A percentile compares a stretch with the other conserved stretches of the same genome.
Conservation (phyloP, 2,329 filamentous ascomycete genomes). For the Colletotrichum paranaense region DNA sequence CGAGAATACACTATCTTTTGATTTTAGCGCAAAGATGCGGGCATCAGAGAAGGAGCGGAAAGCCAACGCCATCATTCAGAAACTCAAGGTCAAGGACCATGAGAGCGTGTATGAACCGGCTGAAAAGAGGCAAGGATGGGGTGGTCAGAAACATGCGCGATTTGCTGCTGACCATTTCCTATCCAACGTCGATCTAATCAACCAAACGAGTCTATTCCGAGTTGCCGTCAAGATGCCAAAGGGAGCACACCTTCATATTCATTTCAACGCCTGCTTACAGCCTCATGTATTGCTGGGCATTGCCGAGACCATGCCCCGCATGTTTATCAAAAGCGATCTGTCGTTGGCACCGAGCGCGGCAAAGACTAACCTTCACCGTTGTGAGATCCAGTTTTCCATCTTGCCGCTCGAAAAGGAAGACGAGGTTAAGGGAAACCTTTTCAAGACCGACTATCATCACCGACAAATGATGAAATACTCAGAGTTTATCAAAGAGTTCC, state of each 20-base stretch:
- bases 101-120: constrained; percentile 49
- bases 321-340: constrained; percentile 75
- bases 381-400: constrained; percentile 71
- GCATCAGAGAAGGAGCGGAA: constrained; percentile 48
- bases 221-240: constrained; percentile 74
- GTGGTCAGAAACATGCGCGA: constrained; percentile 56
- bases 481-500: constrained; percentile 53
- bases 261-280: constrained; percentile 80
- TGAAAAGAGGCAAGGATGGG: constrained; percentile 47
- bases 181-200: constrained; percentile 64
- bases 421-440: constrained; percentile 57
- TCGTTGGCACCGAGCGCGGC: constrained; percentile 48
- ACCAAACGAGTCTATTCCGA: constrained; percentile 66
- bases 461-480: constrained; percentile 56
- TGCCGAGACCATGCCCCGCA: constrained; percentile 67
- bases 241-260: constrained; percentile 78
- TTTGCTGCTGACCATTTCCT: constrained; percentile 69
- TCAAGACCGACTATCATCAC: constrained; percentile 58
- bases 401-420: constrained; percentile 47
- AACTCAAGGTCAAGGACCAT: constrained; percentile 50
- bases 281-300: constrained; percentile 68
- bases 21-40: constrained; percentile 46
- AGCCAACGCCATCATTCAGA: constrained; percentile 54
- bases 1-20: constrained; percentile 54
- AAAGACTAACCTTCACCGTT: constrained; percentile 43